Base-by-base conservation (phyloP, 768 basidiomycete species). In the Hypholoma sublateritium region DNA sequence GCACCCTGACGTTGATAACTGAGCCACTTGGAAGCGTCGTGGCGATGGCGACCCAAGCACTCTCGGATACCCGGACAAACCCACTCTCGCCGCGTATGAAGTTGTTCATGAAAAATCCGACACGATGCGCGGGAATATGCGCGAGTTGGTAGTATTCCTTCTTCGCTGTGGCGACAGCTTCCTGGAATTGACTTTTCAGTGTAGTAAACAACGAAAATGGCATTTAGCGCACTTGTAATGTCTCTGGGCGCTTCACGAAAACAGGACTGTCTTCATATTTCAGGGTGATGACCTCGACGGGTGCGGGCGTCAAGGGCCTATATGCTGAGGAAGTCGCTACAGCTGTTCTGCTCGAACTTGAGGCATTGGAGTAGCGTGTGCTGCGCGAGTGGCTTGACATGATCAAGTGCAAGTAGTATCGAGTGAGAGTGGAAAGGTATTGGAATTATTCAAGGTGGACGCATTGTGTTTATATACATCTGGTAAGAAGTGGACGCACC, bases 271-370 rank as follows among this genome's bases (percentile, higher is more conserved):
- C 64, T 0, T 72, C 64, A 5, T 70, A 69, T 24, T 80, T 77
- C 56, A 84, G 85, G 16, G 79, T 84, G 56, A 85, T 67, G 51
- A 84, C 72, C 37, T 83, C 80, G 5, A 75, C 62, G 11, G 72
- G 71, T 4, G 68, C 58, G 4, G 67, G 47, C 6, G 42, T 53
- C 24, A 22, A 17, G 4, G n/a, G 25, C 25, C 14, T 25, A 8
- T 42, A 28, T 28, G 69, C 63, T 5, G 28, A 36, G 32, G 36
- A 34, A 5, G 45, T 39, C 35, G 50, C 35, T n/a, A 14, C 50
- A 56, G 8, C 16, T n/a, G 44, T 47, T 34, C 37, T 14, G 37
- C 32, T n/a, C 28, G 32, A 21, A 19, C 3, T 46, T 36, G 25
- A 24, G 50, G 25, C 16, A 28, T 19, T 24, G n/a, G 41, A 6